A percentile compares a stretch with the other conserved stretches of the same genome.
Evolutionary conservation across 2,329 filamentous ascomycete species (phyloP).

Genomic region (Verticillium albo-atrum): DNA sequence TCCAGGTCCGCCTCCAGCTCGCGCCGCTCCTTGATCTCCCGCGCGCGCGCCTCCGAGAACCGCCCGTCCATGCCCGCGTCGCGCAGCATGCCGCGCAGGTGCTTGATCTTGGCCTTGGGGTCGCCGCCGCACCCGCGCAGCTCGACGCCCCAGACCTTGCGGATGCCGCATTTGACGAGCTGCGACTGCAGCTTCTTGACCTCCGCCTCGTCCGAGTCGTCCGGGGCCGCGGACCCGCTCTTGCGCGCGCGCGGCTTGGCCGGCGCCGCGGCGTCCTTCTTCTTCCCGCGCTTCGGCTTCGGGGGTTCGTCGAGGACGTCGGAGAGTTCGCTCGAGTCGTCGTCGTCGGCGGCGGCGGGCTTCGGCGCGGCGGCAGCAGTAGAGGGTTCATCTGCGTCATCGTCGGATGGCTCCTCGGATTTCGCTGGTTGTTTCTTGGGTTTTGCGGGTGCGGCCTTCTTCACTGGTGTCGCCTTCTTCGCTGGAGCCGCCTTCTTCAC

Average conservation of each 20-base stretch:
- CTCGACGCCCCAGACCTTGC: conserved; percentile 87
- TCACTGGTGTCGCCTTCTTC: not conserved
- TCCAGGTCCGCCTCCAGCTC: conserved; percentile 83
- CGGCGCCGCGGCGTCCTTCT: conserved; percentile 36
- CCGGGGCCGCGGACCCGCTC: conserved; percentile 33
- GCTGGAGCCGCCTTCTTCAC: not conserved
- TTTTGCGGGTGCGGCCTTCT: not conserved
- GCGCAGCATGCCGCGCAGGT: conserved; percentile 72
- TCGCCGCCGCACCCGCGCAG: conserved; percentile 71
- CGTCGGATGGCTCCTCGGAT: not conserved
- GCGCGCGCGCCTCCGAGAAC: conserved; percentile 79
- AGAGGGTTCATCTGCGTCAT: not conserved
- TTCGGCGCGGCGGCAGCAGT: not conserved
- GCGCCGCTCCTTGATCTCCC: conserved; percentile 79
- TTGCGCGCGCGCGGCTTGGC: conserved; percentile 14
- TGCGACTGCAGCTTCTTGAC: conserved; percentile 86
- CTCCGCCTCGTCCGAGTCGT: conserved; percentile 70
- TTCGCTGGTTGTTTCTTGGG: not conserved
- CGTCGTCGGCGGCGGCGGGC: conserved; percentile 11
- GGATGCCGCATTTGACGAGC: conserved; percentile 83
- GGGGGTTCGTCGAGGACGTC: conserved; percentile 71
- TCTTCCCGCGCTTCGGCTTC: conserved; percentile 51
- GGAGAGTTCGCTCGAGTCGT: conserved; percentile 52
- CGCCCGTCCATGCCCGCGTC: conserved; percentile 86
- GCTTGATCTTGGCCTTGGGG: conserved; percentile 71